Base-by-base conservation (phyloP, 2,329 filamentous ascomycete genomes). In the Venturia carpophila region DNA sequence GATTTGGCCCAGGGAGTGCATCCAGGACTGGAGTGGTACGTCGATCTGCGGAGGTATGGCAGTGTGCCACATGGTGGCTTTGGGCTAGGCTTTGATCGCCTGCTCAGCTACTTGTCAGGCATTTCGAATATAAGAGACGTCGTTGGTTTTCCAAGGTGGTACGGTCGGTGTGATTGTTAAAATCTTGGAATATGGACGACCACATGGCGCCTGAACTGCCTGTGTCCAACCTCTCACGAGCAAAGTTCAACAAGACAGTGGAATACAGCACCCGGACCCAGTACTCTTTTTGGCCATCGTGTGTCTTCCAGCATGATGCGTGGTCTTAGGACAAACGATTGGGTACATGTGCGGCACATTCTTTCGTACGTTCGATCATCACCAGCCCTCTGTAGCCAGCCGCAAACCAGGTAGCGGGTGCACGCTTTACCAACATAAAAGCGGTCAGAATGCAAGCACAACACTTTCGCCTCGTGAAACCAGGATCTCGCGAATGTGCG, bases 21-120 rank as follows among this genome's bases (percentile, higher is more conserved):
- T 52, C 17, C 62, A 15, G 67, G 79, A 67, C 76, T 96, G 64
- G 84, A 88, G 69, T 97, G 92, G 92, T 97, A 96, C 73, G 80
- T 91, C 30, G 92, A 97, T 74, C 82, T 97, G 67, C 86, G 92
- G 67, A 87, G 88, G 69, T 97, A 91, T 84, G 92, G 92, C n/a
- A 92, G 88, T 69, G 90, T 91, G 65, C 91, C 91, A 43, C 92
- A 96, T 71, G 92, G 92, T 52, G 92, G 92, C 0, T 97, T 96
- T 73, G 92, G 92, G 2, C 75, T 97, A 65, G 92, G 92, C 10
- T 95, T 96, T 73, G 92, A 97, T 79, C 85, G 92, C 65, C 82
- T 96, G 68, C 76, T 96, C 70, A 87, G 88, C 72, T 96, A 96
- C 77, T 80, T 97, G 65, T 85, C 88, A 41, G 92, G 92, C 11